Evolutionary conservation across 176 grass and related monocot species (phyloP).

Genomic region (Ensete ventricosum): DNA sequence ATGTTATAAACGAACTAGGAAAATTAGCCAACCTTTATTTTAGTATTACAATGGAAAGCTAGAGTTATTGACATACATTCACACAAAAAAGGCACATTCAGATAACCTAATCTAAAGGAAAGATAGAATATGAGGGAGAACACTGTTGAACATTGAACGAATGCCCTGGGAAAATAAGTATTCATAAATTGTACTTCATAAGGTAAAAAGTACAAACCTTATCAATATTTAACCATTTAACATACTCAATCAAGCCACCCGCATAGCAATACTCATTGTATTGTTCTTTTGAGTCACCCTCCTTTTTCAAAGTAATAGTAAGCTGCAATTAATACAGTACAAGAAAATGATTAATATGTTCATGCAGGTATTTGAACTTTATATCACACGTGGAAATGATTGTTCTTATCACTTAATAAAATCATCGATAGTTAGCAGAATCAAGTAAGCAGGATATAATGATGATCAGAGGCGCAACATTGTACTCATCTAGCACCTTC

Average conservation of each 20-base stretch:
- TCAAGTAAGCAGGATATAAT: neutral
- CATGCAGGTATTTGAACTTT: neutral
- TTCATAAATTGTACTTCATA: neutral
- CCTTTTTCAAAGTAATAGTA: constrained; percentile 79
- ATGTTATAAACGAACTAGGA: too few species aligned
- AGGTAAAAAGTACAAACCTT: constrained; percentile 47
- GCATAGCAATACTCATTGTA: constrained; percentile 87
- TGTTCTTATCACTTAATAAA: neutral
- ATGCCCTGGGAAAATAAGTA: neutral
- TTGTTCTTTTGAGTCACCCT: constrained; percentile 39
- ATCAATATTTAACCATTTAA: constrained; percentile 90
- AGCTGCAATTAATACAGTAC: constrained; percentile 39
- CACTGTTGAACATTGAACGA: neutral
- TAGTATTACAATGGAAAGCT: neutral
- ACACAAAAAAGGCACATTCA: neutral
- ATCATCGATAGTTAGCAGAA: neutral
- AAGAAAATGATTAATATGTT: neutral
- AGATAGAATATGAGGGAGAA: neutral
- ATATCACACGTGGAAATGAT: neutral
- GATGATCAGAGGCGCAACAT: neutral
- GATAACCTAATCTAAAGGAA: neutral
- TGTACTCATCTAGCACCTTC: neutral
- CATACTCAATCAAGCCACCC: constrained; percentile 91
- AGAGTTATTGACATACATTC: neutral
- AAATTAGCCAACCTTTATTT: too few species aligned